These are phyloP conservation scores for Colletotrichum ledebouriae DNA, from an alignment of 2,329 filamentous ascomycete species.

Conservation along the genomic window DNA sequence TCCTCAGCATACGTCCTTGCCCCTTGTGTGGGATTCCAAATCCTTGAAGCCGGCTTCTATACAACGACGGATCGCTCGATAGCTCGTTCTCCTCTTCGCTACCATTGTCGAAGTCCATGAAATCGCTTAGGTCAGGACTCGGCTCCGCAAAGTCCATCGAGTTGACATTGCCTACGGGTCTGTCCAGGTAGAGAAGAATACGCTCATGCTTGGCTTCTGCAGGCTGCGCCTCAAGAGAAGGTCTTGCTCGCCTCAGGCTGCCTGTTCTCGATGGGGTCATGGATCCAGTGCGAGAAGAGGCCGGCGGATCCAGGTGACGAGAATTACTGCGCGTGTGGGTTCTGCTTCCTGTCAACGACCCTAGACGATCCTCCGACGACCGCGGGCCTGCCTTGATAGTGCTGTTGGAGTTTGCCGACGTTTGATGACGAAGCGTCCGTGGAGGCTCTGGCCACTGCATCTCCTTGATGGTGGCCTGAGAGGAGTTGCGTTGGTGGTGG, in stretches of 20 bases:
- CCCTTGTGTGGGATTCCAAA: slow-evolving; percentile 12
- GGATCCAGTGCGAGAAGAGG: slow-evolving; percentile 1
- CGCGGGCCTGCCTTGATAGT: slow-evolving; percentile 37
- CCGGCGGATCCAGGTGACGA: slow-evolving; percentile 9
- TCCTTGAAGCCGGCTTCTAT: slow-evolving; percentile 1
- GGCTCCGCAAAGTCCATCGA: slow-evolving; percentile 50
- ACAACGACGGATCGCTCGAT: slow-evolving; percentile 29
- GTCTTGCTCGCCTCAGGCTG: slow-evolving; percentile 21
- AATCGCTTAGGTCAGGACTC: slow-evolving; percentile 56
- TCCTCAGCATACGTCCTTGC: slow-evolving; percentile 25
- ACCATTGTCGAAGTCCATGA: slow-evolving; percentile 52
- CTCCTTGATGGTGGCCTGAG: slow-evolving; percentile 38
- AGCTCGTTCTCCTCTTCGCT: slow-evolving; percentile 44
- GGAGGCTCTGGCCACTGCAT: slow-evolving; percentile 37
- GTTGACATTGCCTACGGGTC: slow-evolving; percentile 46
- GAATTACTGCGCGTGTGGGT: slow-evolving; percentile 20
- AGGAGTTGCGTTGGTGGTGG: slow-evolving; percentile 38
- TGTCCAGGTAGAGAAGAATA: slow-evolving; percentile 51
- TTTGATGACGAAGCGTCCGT: slow-evolving; percentile 41
- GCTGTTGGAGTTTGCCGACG: slow-evolving; percentile 40
- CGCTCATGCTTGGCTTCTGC: slow-evolving; percentile 47
- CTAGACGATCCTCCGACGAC: slow-evolving; percentile 13
- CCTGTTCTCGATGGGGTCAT: slow-evolving; percentile 15
- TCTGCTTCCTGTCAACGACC: background rate
- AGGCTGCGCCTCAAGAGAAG: background rate